A percentile compares a stretch with the other conserved stretches of the same genome.
Conservation (phyloP, 2,329 filamentous ascomycete genomes). For the Trichophyton schoenleinii region DNA sequence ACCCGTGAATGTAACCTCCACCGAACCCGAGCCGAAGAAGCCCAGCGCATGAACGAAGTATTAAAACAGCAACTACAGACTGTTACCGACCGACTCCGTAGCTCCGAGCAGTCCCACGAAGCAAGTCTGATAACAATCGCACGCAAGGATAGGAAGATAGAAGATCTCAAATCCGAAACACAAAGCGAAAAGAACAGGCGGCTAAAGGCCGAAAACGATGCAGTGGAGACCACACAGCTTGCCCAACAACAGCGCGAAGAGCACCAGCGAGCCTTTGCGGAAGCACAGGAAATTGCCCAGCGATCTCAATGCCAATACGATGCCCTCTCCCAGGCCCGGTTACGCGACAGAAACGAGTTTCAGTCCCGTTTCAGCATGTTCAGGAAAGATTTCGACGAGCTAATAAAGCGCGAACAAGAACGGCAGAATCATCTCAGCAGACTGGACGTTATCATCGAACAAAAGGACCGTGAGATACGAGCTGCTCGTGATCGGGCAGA, state of each 20-base stretch:
- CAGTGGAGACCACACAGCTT: constrained; percentile 25
- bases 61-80: constrained; percentile 34
- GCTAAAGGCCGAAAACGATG: constrained; percentile 29
- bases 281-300: constrained; percentile 28
- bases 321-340: constrained; percentile 28
- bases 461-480: constrained; percentile 35
- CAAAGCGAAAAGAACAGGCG: constrained; percentile 32
- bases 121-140: constrained; percentile 35
- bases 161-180: constrained; percentile 33
- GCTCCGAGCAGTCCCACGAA: constrained; percentile 35
- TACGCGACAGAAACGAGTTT: constrained; percentile 32
- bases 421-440: constrained; percentile 27
- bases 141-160: constrained; percentile 37
- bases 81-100: constrained; percentile 34
- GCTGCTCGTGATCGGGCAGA: constrained; percentile 29
- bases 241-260: constrained; percentile 31
- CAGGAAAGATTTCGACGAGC: constrained; percentile 22
- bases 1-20: constrained; percentile 36
- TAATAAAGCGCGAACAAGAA: constrained; percentile 27
- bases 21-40: constrained; percentile 35
- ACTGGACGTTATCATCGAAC: constrained; percentile 34
- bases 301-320: constrained; percentile 33
- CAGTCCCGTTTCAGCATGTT: constrained; percentile 28
- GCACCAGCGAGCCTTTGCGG: constrained; percentile 28
- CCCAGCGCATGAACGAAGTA: constrained; percentile 35